Evolutionary conservation across 371 early-diverging fungal genomes (phyloP).

Genomic region (Mucor circinelloides): DNA sequence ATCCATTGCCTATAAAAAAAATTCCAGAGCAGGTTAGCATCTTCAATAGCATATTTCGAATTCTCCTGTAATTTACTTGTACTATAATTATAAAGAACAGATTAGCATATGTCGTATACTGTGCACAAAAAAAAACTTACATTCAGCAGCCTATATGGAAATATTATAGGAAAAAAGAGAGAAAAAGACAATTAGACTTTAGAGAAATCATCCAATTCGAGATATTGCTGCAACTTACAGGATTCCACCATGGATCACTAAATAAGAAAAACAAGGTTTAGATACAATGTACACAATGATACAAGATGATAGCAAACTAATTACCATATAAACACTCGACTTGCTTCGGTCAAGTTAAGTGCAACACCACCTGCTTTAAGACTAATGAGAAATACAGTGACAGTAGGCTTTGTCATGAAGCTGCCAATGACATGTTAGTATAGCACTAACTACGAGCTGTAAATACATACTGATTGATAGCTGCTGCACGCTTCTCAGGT

Average conservation of each 20-base stretch:
- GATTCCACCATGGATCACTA: constrained; percentile 95
- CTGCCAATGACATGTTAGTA: constrained; percentile 18
- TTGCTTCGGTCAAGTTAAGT: constrained; percentile 94
- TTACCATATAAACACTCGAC: constrained; percentile 81
- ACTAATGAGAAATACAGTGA: constrained; percentile 89
- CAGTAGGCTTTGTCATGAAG: constrained; percentile 82
- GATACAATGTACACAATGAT: background rate
- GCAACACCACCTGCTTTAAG: constrained; percentile 97
- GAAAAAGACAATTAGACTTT: background rate
- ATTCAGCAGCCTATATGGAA: constrained; percentile 39
- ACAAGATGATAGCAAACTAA: background rate
- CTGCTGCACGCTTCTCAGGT: constrained; percentile 80
- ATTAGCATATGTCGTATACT: background rate
- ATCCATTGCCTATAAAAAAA: constrained; percentile 79
- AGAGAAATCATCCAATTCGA: background rate
- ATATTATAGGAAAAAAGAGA: background rate
- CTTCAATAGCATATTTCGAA: background rate
- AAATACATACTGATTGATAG: constrained; percentile 55
- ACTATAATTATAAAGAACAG: constrained; percentile 17
- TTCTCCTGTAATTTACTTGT: constrained; percentile 24
- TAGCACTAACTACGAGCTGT: background rate
- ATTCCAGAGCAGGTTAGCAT: constrained; percentile 19
- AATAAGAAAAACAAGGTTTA: background rate
- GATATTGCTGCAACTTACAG: constrained; percentile 37
- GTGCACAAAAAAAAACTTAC: constrained; percentile 26